Base-by-base conservation (phyloP, 192 early-diverging fungal genomes). In the Ambispora gerdemannii region DNA sequence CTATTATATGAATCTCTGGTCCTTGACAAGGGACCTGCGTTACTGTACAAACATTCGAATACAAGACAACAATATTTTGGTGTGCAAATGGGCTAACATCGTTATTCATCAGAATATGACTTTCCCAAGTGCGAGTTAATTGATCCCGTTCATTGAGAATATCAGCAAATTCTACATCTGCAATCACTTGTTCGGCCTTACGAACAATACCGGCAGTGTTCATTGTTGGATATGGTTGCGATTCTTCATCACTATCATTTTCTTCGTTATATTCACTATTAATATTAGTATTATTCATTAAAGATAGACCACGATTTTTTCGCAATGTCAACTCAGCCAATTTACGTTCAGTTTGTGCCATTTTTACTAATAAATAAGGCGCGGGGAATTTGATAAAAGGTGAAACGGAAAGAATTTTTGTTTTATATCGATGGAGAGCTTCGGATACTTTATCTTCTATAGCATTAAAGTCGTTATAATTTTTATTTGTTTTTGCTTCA, bases 361-460 rank as follows among this genome's bases (percentile, higher is more conserved):
- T 82, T 24, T 78, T 72, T 17, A 79, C 76, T 43, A 98, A 79
- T 17, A 95, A 77, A 74, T 92, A 94, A 0, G 96, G 96, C 3
- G 89, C 87, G 13, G 92, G 89, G 70, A 95, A 95, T 34, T 76
- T 76, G 25, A 98, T 93, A 76, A 86, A 87, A 1, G 94, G 94
- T 0, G 95, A 96, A 2, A 88, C 93, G 0, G 95, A 97, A 11
- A 98, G 79, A 38, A 92, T 88, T 0, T 86, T 84, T n/a, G 80
- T 75, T 72, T 90, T 81, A 74, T 85, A 92, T 19, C 85, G 78
- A 8, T 78, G 77, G 53, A 91, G 79, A 43, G 38, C 38, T 43
- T 43, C 38, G 38, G 38, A 43, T 15, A 6, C 6, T 34, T 80
- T 68, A 20, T 75, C 63, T 36, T 76, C 77, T 2, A 82, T 71